Percentiles rank a stretch among this genome's conserved stretches.
Conservation (phyloP, 805 yeast genomes). For the Kazachstania psychrophila region DNA sequence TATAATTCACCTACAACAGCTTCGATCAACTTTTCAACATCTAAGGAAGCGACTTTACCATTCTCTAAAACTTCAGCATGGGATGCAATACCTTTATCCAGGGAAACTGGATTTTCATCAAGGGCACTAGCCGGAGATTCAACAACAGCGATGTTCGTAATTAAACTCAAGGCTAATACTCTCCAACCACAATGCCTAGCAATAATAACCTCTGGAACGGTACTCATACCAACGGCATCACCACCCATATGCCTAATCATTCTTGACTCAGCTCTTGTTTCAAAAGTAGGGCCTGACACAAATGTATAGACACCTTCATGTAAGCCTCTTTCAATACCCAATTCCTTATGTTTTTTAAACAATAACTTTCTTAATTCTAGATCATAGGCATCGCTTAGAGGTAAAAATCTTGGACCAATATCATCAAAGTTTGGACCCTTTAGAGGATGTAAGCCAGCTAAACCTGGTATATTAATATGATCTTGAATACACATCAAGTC, state of each 20-base stretch:
- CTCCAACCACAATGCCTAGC: slow-evolving; percentile 82
- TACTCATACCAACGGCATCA: slow-evolving; percentile 96
- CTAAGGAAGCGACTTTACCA: slow-evolving; percentile 71
- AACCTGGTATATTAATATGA: slow-evolving; percentile 85
- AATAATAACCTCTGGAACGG: slow-evolving; percentile 90
- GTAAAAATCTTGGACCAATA: slow-evolving; percentile 80
- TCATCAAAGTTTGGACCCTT: slow-evolving; percentile 75
- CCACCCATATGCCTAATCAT: slow-evolving; percentile 66
- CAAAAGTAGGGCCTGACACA: slow-evolving; percentile 92
- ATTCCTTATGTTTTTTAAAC: slow-evolving; percentile 42
- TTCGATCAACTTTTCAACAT: slow-evolving; percentile 63
- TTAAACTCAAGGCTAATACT: slow-evolving; percentile 76
- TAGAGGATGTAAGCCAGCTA: slow-evolving; percentile 80
- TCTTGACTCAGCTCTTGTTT: slow-evolving; percentile 85
- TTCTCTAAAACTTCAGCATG: slow-evolving; percentile 87
- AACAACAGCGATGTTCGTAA: slow-evolving; percentile 74
- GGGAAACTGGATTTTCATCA: slow-evolving; percentile 42
- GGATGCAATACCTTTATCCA: slow-evolving; percentile 71
- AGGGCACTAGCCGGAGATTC: slow-evolving; percentile 60
- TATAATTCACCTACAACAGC: slow-evolving; percentile 42
- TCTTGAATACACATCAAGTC: slow-evolving; percentile 87
- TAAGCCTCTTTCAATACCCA: slow-evolving; percentile 45
- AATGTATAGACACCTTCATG: slow-evolving; percentile 83
- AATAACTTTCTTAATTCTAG: slow-evolving; percentile 56
- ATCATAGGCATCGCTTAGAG: slow-evolving; percentile 85